phyloP scores from a whole-genome alignment of 164 flowering plant genomes.

The Akebia trifoliata region DNA sequence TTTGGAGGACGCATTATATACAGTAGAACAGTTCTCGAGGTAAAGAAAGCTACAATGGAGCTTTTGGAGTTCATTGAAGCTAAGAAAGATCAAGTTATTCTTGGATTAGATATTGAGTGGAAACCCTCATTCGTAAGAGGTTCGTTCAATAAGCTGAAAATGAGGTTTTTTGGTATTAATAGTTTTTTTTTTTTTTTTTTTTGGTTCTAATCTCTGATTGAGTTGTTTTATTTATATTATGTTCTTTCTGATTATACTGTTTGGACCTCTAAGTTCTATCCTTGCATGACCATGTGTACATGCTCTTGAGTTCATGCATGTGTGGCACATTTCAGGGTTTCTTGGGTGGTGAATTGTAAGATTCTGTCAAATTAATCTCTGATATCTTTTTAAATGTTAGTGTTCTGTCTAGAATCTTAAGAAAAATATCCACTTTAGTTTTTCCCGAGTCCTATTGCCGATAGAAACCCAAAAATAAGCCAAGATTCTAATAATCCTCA shows the following conservation, averaged over 20 bases:
- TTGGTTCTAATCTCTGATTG: neutral
- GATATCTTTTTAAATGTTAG: too few species aligned
- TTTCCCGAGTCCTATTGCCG: too few species aligned
- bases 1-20: slow-evolving; percentile 57
- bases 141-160: slow-evolving; percentile 18
- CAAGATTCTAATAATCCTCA: too few species aligned
- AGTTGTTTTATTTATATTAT: neutral
- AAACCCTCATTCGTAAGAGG: slow-evolving; percentile 64
- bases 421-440: too few species aligned
- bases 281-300: neutral
- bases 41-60: slow-evolving; percentile 55
- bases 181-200: neutral
- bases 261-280: neutral
- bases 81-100: slow-evolving; percentile 34
- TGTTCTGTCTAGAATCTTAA: too few species aligned
- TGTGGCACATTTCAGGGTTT: neutral
- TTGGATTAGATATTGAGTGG: slow-evolving; percentile 93
- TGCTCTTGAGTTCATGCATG: neutral
- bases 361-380: neutral
- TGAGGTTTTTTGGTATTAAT: neutral
- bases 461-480: too few species aligned
- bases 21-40: slow-evolving; percentile 51
- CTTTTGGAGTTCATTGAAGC: slow-evolving; percentile 39
- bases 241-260: too few species aligned
- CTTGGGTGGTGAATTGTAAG: neutral